Conservation (phyloP, 2,329 filamentous ascomycete genomes). For the Pseudogymnoascus destructans region DNA sequence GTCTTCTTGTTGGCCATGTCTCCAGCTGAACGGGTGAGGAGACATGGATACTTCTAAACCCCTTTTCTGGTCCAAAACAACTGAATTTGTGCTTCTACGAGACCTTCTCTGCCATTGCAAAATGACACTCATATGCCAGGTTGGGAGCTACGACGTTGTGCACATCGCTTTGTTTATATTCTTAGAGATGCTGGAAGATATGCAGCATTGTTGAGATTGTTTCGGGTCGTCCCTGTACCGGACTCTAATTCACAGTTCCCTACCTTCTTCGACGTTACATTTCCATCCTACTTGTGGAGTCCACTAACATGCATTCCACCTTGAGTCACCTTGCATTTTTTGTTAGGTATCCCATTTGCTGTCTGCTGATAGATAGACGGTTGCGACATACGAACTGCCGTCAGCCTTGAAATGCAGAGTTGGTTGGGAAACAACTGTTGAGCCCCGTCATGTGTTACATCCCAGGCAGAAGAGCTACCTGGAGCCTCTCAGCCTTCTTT, state of each 20-base stretch:
- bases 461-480: not conserved
- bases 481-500: not conserved
- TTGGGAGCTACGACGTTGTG: not conserved
- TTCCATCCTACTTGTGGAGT: not conserved
- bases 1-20: not conserved
- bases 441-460: constrained; percentile 1
- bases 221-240: not conserved
- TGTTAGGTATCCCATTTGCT: not conserved
- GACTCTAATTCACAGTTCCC: not conserved
- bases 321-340: constrained; percentile 1
- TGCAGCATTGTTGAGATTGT: not conserved
- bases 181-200: not conserved
- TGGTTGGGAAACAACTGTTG: not conserved
- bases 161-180: not conserved
- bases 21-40: not conserved
- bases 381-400: not conserved
- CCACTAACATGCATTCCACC: not conserved
- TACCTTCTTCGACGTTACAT: not conserved
- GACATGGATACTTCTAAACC: not conserved
- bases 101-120: not conserved
- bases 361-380: constrained; percentile 4
- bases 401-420: constrained; percentile 5
- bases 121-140: not conserved
- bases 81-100: not conserved
- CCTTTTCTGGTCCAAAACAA: not conserved